phyloP scores from a whole-genome alignment of 192 early-diverging fungal species.

The Phycomyces blakesleeanus region DNA sequence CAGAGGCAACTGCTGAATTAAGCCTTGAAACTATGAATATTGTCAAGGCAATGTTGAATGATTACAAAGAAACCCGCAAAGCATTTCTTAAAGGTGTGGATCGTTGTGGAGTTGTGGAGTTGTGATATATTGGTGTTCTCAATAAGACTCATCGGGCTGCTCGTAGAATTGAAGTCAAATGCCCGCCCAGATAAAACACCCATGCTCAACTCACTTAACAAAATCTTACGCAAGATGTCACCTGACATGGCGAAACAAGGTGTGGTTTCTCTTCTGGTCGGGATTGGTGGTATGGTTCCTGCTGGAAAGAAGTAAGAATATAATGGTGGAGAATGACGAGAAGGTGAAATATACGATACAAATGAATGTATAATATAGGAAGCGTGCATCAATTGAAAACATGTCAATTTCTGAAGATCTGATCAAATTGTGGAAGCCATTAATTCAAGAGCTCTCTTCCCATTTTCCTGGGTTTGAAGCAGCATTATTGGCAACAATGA shows the following conservation, averaged over 20 bases:
- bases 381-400: slow-evolving; percentile 30
- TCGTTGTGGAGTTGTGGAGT: not conserved
- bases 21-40: not conserved
- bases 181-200: not conserved
- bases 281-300: slow-evolving; percentile 55
- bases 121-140: not conserved
- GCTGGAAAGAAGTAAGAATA: slow-evolving; percentile 48
- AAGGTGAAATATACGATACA: not conserved
- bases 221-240: slow-evolving; percentile 37
- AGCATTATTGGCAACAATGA: slow-evolving; percentile 27
- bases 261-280: slow-evolving; percentile 51
- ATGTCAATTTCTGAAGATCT: slow-evolving; percentile 38
- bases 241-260: slow-evolving; percentile 40
- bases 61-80: slow-evolving; percentile 32
- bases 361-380: slow-evolving; percentile 20
- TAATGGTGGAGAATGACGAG: no score
- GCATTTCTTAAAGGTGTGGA: slow-evolving; percentile 17
- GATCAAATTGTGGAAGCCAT: slow-evolving; percentile 36
- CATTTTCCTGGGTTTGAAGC: slow-evolving; percentile 28
- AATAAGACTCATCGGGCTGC: not conserved
- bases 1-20: slow-evolving; percentile 27
- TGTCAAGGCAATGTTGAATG: slow-evolving; percentile 7
- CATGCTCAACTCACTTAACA: slow-evolving; percentile 22
- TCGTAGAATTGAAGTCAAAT: slow-evolving; percentile 10
- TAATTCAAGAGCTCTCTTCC: slow-evolving; percentile 39